phyloP scores from a whole-genome alignment of 768 basidiomycete genomes.

The Dioszegia hungarica region DNA sequence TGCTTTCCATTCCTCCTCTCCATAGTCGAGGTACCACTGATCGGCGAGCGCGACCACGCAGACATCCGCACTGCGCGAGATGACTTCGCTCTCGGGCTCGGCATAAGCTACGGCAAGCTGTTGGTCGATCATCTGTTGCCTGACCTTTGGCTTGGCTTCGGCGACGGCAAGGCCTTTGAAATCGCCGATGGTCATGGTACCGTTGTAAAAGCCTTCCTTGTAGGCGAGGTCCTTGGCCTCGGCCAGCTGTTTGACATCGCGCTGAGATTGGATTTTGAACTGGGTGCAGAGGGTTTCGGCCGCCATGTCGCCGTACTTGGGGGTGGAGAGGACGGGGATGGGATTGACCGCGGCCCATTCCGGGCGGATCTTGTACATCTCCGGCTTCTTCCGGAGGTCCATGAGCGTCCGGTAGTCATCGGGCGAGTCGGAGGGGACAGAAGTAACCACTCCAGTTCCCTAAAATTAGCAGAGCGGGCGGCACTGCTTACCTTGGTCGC shows the following conservation, averaged over 20 bases:
- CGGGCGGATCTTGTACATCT: conserved; percentile 90
- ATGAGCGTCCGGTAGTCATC: conserved; percentile 87
- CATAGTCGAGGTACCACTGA: conserved; percentile 99
- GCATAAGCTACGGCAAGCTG: conserved; percentile 85
- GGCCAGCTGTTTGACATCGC: conserved; percentile 83
- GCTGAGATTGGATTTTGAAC: conserved; percentile 91
- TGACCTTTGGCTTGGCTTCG: conserved; percentile 85
- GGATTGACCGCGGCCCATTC: conserved; percentile 80
- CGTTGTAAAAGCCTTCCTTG: conserved; percentile 96
- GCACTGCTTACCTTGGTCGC: conserved; percentile 68
- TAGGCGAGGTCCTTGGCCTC: conserved; percentile 98
- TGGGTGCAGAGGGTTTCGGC: conserved; percentile 77
- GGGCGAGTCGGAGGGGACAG: conserved; percentile 95
- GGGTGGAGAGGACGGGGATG: conserved; percentile 79
- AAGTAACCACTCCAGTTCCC: conserved; percentile 98
- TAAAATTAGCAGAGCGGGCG: conserved; percentile 32
- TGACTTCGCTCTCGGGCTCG: conserved; percentile 86
- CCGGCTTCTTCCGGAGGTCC: conserved; percentile 92
- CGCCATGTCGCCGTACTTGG: conserved; percentile 85
- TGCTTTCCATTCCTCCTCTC: conserved; percentile 80
- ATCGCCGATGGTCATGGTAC: conserved; percentile 83
- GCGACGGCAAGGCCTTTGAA: conserved; percentile 83
- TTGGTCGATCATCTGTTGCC: conserved; percentile 71
- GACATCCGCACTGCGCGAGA: conserved; percentile 88
- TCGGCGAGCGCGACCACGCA: conserved; percentile 98